Evolutionary conservation across 2,329 filamentous ascomycete genomes (phyloP).

Genomic region (Nothopassalora personata): DNA sequence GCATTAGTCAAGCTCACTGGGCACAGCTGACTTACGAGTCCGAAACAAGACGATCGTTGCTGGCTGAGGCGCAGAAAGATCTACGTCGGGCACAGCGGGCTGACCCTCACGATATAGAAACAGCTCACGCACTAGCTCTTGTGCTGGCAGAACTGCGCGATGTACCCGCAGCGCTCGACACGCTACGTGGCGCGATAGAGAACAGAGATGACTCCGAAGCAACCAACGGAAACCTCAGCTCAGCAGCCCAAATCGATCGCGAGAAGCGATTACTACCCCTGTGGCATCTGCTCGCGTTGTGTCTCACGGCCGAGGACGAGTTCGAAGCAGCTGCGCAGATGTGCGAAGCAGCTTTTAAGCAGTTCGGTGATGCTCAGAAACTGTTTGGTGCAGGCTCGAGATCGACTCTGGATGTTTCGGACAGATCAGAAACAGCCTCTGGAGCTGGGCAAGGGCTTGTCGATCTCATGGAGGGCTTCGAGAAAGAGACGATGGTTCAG

Average conservation of each 20-base stretch:
- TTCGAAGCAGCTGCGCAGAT: slow-evolving; percentile 73
- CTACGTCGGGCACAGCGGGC: slow-evolving; percentile 54
- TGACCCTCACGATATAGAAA: slow-evolving; percentile 56
- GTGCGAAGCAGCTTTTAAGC: slow-evolving; percentile 86
- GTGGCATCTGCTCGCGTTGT: slow-evolving; percentile 84
- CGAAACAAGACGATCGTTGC: slow-evolving; percentile 62
- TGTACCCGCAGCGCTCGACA: slow-evolving; percentile 71
- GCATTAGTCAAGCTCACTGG: slow-evolving; percentile 81
- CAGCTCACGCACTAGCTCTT: slow-evolving; percentile 74
- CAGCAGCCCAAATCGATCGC: slow-evolving; percentile 28
- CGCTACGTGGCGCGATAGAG: slow-evolving; percentile 70
- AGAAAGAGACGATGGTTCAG: slow-evolving; percentile 84
- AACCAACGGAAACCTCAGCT: slow-evolving; percentile 14
- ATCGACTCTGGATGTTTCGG: slow-evolving; percentile 11
- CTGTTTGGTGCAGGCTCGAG: slow-evolving; percentile 61
- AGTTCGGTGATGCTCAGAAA: slow-evolving; percentile 67
- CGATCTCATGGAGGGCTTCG: slow-evolving; percentile 74
- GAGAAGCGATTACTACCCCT: slow-evolving; percentile 67
- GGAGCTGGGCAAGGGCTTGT: slow-evolving; percentile 49
- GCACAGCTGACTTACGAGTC: slow-evolving; percentile 72
- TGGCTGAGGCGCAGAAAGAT: slow-evolving; percentile 69
- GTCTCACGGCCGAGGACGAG: slow-evolving; percentile 82
- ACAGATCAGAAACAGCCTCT: slow-evolving; percentile 11
- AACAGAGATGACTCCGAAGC: slow-evolving; percentile 32
- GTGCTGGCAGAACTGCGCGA: slow-evolving; percentile 85